phyloP scores from a whole-genome alignment of 2,329 filamentous ascomycete genomes.

The Endocalyx cinctus region DNA sequence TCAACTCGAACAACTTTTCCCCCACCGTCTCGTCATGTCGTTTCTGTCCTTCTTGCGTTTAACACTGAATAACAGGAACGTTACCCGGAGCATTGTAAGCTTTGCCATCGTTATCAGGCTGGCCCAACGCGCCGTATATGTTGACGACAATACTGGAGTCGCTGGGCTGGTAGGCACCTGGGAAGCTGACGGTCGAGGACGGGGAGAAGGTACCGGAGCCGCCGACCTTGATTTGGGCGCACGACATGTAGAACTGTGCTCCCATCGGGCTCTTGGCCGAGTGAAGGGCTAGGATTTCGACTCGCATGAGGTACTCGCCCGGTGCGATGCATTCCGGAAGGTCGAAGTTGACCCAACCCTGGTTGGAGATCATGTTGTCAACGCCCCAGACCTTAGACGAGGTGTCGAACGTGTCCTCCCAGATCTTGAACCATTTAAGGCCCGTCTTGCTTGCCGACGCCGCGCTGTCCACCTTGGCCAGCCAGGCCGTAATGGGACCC shows the following conservation, averaged over 20 bases:
- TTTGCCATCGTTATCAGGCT: conserved; percentile 38
- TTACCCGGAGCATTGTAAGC: conserved; percentile 35
- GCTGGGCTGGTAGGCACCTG: conserved; percentile 37
- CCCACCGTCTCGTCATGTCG: neutral
- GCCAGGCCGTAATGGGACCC: conserved; percentile 49
- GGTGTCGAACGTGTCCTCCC: conserved; percentile 42
- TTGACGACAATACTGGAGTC: conserved; percentile 43
- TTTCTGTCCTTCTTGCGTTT: conserved; percentile 1
- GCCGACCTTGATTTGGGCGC: conserved; percentile 36
- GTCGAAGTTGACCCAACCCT: conserved; percentile 44
- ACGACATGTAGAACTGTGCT: conserved; percentile 41
- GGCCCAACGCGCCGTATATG: conserved; percentile 39
- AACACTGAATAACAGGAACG: conserved; percentile 23
- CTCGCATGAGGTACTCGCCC: conserved; percentile 51
- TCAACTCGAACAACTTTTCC: conserved; percentile 1
- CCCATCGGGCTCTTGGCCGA: conserved; percentile 34
- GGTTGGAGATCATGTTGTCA: conserved; percentile 37
- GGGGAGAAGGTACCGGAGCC: conserved; percentile 33
- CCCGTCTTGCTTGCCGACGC: conserved; percentile 35
- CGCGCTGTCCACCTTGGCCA: conserved; percentile 49
- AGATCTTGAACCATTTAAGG: conserved; percentile 52
- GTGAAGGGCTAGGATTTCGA: conserved; percentile 51
- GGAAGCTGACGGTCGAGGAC: conserved; percentile 37
- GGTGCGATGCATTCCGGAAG: conserved; percentile 47
- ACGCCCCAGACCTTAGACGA: conserved; percentile 43